These are phyloP conservation scores for Phytopythium kandeliae DNA, from an alignment of 352 stramenopile species.

Conservation along the genomic window DNA sequence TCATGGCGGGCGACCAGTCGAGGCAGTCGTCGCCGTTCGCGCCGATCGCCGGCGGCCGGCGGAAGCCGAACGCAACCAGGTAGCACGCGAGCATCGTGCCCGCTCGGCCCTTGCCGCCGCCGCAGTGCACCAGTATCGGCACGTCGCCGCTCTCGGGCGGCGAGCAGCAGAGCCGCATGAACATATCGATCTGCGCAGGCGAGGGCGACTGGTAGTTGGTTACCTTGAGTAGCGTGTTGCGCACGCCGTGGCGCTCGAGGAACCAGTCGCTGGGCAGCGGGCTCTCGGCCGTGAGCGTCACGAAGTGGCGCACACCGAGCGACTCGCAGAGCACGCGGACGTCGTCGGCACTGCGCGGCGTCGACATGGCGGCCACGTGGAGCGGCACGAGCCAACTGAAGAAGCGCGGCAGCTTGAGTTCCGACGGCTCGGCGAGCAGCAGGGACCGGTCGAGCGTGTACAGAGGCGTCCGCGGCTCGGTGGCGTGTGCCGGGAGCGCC, in stretches of 20 bases:
- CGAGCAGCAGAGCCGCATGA: slow-evolving; percentile 35
- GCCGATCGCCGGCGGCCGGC: slow-evolving; percentile 14
- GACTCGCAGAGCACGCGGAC: slow-evolving; percentile 21
- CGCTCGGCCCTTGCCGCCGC: slow-evolving; percentile 54
- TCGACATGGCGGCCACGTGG: slow-evolving; percentile 35
- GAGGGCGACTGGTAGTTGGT: slow-evolving; percentile 51
- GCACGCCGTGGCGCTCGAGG: slow-evolving; percentile 11
- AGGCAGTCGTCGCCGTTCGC: neutral
- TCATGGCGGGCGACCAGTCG: slow-evolving; percentile 41
- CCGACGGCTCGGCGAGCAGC: neutral
- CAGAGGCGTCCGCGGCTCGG: slow-evolving; percentile 5
- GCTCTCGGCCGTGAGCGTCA: slow-evolving; percentile 35
- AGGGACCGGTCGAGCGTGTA: slow-evolving; percentile 5
- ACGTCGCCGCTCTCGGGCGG: neutral
- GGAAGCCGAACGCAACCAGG: slow-evolving; percentile 56
- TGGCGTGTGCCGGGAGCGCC: neutral
- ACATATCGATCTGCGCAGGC: slow-evolving; percentile 52
- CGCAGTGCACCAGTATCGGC: slow-evolving; percentile 58
- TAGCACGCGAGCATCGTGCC: slow-evolving; percentile 66
- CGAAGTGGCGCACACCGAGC: slow-evolving; percentile 24
- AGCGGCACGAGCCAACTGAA: slow-evolving; percentile 43
- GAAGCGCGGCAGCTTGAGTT: slow-evolving; percentile 25
- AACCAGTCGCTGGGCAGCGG: slow-evolving; percentile 27
- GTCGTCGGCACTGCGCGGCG: slow-evolving; percentile 23
- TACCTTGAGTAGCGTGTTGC: slow-evolving; percentile 43